Evolutionary conservation across 129 eudicot species (phyloP).

Genomic region (Ambrosia artemisiifolia): DNA sequence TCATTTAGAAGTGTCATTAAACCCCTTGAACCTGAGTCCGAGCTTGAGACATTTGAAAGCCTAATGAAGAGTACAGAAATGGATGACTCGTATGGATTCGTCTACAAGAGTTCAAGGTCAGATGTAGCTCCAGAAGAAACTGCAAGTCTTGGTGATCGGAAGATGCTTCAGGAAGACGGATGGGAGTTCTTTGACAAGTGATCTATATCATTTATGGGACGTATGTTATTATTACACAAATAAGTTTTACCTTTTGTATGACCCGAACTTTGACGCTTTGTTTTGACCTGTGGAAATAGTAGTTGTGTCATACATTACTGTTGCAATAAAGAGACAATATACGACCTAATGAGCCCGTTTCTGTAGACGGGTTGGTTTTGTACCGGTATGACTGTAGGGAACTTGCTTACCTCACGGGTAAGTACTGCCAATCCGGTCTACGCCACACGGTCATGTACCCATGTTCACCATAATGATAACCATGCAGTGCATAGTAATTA

Average conservation of each 20-base stretch:
- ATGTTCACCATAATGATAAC: no score
- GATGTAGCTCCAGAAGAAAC: constrained; percentile 1
- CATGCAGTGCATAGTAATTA: no score
- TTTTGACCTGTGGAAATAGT: background rate
- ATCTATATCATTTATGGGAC: background rate
- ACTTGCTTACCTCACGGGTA: background rate
- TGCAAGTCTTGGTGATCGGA: constrained; percentile 12
- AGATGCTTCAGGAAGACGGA: constrained; percentile 51
- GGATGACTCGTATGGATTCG: constrained; percentile 21
- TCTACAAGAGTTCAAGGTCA: constrained; percentile 8
- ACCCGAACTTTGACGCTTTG: background rate
- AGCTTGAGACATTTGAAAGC: constrained; percentile 18
- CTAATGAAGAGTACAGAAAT: constrained; percentile 17
- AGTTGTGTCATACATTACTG: background rate
- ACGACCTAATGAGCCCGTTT: background rate
- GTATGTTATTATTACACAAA: no score
- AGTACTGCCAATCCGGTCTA: no score
- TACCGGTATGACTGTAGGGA: background rate
- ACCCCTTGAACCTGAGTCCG: constrained; percentile 16
- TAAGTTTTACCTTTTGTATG: no score
- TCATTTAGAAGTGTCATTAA: constrained; percentile 36
- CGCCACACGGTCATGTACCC: no score
- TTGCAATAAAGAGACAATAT: background rate
- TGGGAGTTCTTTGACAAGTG: constrained; percentile 48
- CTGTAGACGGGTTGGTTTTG: background rate